Percentiles rank a stretch among this genome's conserved stretches.
Conservation (phyloP, 768 basidiomycete genomes). For the Cystofilobasidium macerans region DNA sequence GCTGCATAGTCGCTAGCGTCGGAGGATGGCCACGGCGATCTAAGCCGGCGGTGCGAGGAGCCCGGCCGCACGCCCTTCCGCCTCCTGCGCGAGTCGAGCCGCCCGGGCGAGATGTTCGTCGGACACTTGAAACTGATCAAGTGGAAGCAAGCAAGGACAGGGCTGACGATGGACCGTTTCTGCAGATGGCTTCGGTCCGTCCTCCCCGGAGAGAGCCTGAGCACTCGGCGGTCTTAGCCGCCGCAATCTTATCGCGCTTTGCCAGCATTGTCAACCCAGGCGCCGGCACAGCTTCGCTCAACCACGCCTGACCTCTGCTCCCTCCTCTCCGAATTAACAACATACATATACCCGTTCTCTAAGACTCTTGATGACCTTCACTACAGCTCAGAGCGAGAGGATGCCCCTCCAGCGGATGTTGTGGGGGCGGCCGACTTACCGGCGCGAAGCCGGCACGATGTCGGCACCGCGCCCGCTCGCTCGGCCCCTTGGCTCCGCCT, state of each 20-base stretch:
- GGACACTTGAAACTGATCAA: too few relatives aligned
- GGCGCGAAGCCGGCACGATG: too few relatives aligned
- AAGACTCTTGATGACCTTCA: too few relatives aligned
- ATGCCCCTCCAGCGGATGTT: too few relatives aligned
- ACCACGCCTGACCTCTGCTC: neutral
- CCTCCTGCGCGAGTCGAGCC: slow-evolving; percentile 62
- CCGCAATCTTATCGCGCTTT: neutral
- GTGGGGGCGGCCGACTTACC: too few relatives aligned
- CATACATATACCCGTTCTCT: too few relatives aligned
- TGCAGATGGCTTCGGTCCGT: slow-evolving; percentile 3
- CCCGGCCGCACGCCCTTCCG: slow-evolving; percentile 52
- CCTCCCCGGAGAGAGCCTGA: neutral
- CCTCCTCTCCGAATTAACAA: neutral
- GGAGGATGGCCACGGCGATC: slow-evolving; percentile 67
- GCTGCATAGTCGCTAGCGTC: slow-evolving; percentile 60
- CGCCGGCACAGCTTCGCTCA: too few relatives aligned
- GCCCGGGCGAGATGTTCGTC: slow-evolving; percentile 58
- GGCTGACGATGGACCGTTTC: neutral
- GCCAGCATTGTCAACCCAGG: too few relatives aligned
- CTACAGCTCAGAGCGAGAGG: too few relatives aligned
- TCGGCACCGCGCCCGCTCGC: too few relatives aligned
- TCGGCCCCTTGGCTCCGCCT: too few relatives aligned
- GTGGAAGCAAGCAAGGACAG: too few relatives aligned
- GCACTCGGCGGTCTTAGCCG: neutral
- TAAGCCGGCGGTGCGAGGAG: slow-evolving; percentile 62